Evolutionary conservation across 1,139 yeast genomes (phyloP).

Genomic region (Schwanniomyces etchellsii): DNA sequence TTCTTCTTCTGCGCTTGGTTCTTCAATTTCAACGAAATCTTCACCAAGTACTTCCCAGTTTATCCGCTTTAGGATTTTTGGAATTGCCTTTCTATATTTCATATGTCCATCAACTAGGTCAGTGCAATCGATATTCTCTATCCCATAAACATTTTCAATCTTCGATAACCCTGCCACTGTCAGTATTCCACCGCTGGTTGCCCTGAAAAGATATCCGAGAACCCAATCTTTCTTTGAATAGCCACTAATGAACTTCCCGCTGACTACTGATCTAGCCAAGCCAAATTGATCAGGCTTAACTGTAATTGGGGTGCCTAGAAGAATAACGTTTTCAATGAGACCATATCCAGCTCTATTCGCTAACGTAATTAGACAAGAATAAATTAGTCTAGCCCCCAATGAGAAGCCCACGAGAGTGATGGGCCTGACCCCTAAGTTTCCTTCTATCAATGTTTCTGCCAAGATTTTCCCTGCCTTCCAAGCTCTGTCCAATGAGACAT

Average conservation of each 20-base stretch:
- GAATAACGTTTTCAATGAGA: conserved; percentile 77
- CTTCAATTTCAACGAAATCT: conserved; percentile 93
- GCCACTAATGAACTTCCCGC: conserved; percentile 88
- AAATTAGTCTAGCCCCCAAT: conserved; percentile 87
- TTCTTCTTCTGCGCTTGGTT: conserved; percentile 85
- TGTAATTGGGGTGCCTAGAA: conserved; percentile 88
- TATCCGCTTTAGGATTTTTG: conserved; percentile 59
- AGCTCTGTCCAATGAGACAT: conserved; percentile 92
- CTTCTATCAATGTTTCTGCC: conserved; percentile 84
- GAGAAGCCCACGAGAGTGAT: conserved; percentile 91
- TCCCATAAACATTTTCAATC: conserved; percentile 53
- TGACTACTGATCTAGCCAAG: conserved; percentile 78
- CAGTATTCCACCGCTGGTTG: conserved; percentile 91
- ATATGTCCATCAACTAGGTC: conserved; percentile 89
- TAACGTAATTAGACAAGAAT: conserved; percentile 82
- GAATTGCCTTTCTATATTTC: conserved; percentile 93
- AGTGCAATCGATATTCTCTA: conserved; percentile 86
- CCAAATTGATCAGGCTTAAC: conserved; percentile 74
- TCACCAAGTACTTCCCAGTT: conserved; percentile 86
- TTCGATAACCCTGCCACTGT: conserved; percentile 88
- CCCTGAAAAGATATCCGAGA: conserved; percentile 88
- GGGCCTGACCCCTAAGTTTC: conserved; percentile 90
- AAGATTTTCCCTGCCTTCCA: conserved; percentile 92
- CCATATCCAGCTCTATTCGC: conserved; percentile 87
- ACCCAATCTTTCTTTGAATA: conserved; percentile 95